Evolutionary conservation across 805 yeast species (phyloP).

Genomic region (Sporopachydermia quercuum): DNA sequence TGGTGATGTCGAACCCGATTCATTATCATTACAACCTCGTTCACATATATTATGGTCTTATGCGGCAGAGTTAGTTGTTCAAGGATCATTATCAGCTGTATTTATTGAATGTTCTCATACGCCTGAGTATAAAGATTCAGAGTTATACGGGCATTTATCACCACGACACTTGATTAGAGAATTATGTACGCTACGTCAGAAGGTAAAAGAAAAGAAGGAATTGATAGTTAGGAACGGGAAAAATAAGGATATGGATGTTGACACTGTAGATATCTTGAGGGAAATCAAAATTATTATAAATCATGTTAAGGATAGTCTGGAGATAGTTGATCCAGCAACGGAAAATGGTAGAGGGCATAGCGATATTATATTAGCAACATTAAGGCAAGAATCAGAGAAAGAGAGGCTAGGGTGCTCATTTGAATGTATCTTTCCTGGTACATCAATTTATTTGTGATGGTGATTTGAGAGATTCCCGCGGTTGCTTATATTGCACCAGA

Average conservation of each 20-base stretch:
- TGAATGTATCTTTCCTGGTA: slow-evolving; percentile 41
- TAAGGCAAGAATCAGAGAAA: slow-evolving; percentile 20
- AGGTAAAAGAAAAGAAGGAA: slow-evolving; percentile 2
- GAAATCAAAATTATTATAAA: slow-evolving; percentile 34
- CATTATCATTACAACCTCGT: slow-evolving; percentile 22
- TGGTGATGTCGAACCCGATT: slow-evolving; percentile 77
- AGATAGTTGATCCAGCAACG: slow-evolving; percentile 7
- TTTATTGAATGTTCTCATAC: slow-evolving; percentile 67
- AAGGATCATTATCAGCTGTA: slow-evolving; percentile 33
- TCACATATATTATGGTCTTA: slow-evolving; percentile 39
- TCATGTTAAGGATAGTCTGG: slow-evolving; percentile 34
- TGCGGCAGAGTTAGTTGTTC: slow-evolving; percentile 31
- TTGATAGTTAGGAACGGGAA: too few species aligned
- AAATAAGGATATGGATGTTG: not conserved
- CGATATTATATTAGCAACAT: slow-evolving; percentile 29
- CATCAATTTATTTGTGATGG: not conserved
- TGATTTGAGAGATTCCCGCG: too few species aligned
- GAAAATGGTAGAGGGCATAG: slow-evolving; percentile 15
- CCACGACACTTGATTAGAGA: slow-evolving; percentile 51
- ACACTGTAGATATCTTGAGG: slow-evolving; percentile 20
- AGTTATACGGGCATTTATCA: slow-evolving; percentile 69
- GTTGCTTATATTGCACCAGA: too few species aligned
- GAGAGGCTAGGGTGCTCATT: slow-evolving; percentile 29
- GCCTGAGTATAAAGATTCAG: slow-evolving; percentile 27
- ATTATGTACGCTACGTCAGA: slow-evolving; percentile 20